Base-by-base conservation (phyloP, 495 filamentous ascomycete genomes). In the Cladorrhinum samala region DNA sequence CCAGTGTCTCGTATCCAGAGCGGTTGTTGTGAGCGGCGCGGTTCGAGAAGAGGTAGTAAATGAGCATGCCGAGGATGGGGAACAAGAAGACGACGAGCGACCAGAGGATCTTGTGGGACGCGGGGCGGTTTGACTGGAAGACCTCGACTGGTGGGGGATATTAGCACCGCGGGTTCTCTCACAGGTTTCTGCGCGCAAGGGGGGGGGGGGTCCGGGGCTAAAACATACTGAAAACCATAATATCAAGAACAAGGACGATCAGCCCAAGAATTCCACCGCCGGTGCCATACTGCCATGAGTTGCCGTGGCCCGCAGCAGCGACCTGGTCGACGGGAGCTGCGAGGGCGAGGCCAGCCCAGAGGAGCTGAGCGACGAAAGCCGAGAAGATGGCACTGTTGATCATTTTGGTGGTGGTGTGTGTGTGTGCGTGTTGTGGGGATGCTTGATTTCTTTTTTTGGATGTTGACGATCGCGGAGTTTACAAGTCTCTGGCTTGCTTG, bases 31-130 rank as follows among this genome's bases (percentile, higher is more conserved):
- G 71, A 21, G 71, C 60, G 14, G 56, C 57, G n/a, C 76, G 73
- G 67, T 78, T 75, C 17, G 76, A 77, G 64, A 78, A 77, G 41
- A 80, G 49, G 50, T 59, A 80, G 68, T 80, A 80, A 57, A 76
- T 59, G 61, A 76, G 52, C 48, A 74, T 63, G 46, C 77, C 77
- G 52, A 73, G 44, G 46, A 80, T 60, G 11, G 77, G 77, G 64
- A 78, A 73, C 36, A 80, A 49, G 65, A 80, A 78, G 58, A 77
- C 72, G 48, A 75, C 52, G 2, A 78, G 60, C 38, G 63, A 72
- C 77, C 77, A 80, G 9, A 78, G 58, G 17, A 78, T 47, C 65
- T 80, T 80, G 60, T 70, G 59, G 13, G 55, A 30, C 1, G 67
- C 57, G 13, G 75, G 67, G 52, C 75, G 74, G 59, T 69, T 76